Evolutionary conservation across 441 rosid genomes (phyloP).

Genomic region (Gossypium davidsonii): DNA sequence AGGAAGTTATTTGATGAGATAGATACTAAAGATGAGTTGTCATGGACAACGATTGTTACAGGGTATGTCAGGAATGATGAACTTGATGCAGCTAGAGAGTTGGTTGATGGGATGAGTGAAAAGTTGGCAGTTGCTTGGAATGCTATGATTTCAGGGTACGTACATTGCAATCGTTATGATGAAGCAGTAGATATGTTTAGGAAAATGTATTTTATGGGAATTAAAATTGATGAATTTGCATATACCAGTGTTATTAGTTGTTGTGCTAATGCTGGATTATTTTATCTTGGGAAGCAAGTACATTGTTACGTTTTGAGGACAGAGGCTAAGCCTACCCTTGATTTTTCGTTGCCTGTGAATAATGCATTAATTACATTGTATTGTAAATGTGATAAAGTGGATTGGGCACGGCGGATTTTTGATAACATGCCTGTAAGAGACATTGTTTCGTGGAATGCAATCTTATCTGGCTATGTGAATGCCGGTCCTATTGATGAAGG

Average conservation of each 20-base stretch:
- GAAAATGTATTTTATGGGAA: not conserved
- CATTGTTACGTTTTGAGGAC: conserved; percentile 6
- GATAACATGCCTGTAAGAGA: not conserved
- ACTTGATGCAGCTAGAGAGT: conserved; percentile 4
- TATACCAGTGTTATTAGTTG: not conserved
- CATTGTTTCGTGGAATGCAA: not conserved
- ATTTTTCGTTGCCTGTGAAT: conserved; percentile 1
- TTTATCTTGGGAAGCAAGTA: not conserved
- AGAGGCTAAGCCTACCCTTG: not conserved
- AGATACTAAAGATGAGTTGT: not conserved
- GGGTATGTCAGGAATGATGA: not conserved
- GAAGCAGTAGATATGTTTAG: not conserved
- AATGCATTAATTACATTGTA: conserved; percentile 6
- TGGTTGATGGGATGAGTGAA: conserved; percentile 7
- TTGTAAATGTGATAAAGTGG: not conserved
- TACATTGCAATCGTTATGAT: not conserved
- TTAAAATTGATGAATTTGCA: conserved; percentile 4
- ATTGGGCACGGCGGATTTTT: not conserved
- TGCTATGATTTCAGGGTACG: conserved; percentile 1
- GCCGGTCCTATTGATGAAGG: not conserved
- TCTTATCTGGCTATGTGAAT: conserved; percentile 4
- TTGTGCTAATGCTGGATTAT: not conserved
- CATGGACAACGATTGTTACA: not conserved
- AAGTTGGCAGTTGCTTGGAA: conserved; percentile 4
- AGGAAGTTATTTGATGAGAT: conserved; percentile 1